These are phyloP conservation scores for Vitis rotundifolia DNA, from an alignment of 164 flowering plant genomes.

Conservation along the genomic window DNA sequence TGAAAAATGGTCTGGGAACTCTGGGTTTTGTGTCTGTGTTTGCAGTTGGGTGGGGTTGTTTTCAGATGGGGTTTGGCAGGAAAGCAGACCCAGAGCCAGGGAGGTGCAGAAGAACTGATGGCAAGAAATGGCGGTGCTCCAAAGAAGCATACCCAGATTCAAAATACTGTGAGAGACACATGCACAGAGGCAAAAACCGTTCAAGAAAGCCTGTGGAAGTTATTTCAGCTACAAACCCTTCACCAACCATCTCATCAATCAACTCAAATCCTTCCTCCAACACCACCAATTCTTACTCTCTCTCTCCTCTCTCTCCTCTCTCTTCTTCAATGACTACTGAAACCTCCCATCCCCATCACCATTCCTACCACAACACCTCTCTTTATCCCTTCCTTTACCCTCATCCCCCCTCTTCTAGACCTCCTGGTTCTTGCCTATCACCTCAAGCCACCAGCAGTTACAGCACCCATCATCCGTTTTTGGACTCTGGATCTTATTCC, in stretches of 20 bases:
- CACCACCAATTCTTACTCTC: conserved; percentile 9
- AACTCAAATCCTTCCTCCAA: conserved; percentile 2
- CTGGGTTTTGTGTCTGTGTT: conserved; percentile 10
- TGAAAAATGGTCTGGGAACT: not conserved
- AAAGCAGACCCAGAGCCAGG: conserved; percentile 71
- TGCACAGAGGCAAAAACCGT: conserved; percentile 75
- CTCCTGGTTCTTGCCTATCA: conserved; percentile 19
- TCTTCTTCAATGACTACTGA: conserved; percentile 15
- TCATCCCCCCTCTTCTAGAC: conserved; percentile 28
- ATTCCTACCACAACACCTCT: conserved; percentile 9
- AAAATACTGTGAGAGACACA: conserved; percentile 71
- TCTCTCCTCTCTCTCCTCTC: conserved; percentile 12
- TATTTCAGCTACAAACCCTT: conserved; percentile 10
- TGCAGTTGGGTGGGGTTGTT: conserved; percentile 57
- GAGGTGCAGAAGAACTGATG: conserved; percentile 75
- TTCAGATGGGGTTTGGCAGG: conserved; percentile 53
- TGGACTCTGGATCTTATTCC: conserved; percentile 30
- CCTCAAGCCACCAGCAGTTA: conserved; percentile 10
- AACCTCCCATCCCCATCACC: conserved; percentile 1
- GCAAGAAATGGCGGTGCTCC: conserved; percentile 73
- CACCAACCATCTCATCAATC: conserved; percentile 13
- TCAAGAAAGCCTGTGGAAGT: conserved; percentile 69
- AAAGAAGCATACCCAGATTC: conserved; percentile 60
- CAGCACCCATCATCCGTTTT: conserved; percentile 22
- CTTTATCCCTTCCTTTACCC: conserved; percentile 23